Base-by-base conservation (phyloP, 192 early-diverging fungal genomes). In the Podila verticillata region DNA sequence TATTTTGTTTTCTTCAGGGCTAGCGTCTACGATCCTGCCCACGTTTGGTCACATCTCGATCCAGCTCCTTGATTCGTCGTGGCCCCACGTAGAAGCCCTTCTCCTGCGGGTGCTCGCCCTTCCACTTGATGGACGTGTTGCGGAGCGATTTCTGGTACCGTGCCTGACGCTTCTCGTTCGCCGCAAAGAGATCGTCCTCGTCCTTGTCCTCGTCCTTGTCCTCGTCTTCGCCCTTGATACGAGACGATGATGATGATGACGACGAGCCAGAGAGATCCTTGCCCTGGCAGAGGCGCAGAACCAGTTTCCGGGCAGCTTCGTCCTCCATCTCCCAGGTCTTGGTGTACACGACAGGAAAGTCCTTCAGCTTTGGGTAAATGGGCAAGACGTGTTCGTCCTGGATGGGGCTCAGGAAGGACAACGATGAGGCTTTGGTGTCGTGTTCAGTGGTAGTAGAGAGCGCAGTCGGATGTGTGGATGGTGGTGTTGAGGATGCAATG, bases 101-200 rank as follows among this genome's bases (percentile, higher is more conserved):
- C 61, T 80, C 75, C 24, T 79, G 77, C 1, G 70, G 65, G 44
- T 80, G 77, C 32, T 72, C 70, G 4, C 77, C 77, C 61, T 80
- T 80, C 77, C 77, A 80, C 57, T 80, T 80, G 66, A 80, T 72
- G 8, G 77, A 64, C 19, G 77, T 80, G 19, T 80, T 72, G n/a
- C 77, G 69, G 4, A 72, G 19, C 48, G 47, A 36, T 48, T 72
- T 80, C 30, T 80, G 60, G 30, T 68, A 65, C 20, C 70, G 30
- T 9, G 64, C 51, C 10, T 35, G 57, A 0, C 61, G 48, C 57
- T 72, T 80, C 34, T 80, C 77, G 0, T 68, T 44, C n/a, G 31
- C 29, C 32, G 57, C 5, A 63, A 65, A 1, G 39, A 36, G 13
- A 26, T 36, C 8, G 17, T 54, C 47, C 47, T 28, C 31, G 32